phyloP scores from a whole-genome alignment of 176 grass and related monocot species.

The Musa acuminata region DNA sequence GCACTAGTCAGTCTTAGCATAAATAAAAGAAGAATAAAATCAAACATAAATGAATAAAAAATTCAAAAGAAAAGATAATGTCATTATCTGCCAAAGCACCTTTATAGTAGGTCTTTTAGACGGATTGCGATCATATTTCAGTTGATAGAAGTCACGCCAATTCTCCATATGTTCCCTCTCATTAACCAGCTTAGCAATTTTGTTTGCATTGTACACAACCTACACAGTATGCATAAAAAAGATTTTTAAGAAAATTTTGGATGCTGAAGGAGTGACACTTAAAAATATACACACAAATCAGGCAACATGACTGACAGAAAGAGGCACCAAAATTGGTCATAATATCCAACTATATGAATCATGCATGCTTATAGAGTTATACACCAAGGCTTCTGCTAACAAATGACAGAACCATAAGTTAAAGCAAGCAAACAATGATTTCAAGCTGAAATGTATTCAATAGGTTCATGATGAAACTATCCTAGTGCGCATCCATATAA shows the following conservation, averaged over 20 bases:
- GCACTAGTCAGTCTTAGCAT: not conserved
- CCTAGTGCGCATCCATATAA: not conserved
- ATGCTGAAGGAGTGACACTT: not conserved
- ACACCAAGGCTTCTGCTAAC: no score
- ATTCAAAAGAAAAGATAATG: not conserved
- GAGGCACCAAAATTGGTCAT: no score
- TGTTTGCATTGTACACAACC: constrained; percentile 91
- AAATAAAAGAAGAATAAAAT: not conserved
- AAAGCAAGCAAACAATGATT: not conserved
- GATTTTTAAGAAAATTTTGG: not conserved
- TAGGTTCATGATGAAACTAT: not conserved
- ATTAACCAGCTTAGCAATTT: constrained; percentile 72
- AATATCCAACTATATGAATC: no score
- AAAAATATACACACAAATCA: no score
- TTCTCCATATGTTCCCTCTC: constrained; percentile 82
- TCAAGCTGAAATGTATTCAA: not conserved
- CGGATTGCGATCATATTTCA: constrained; percentile 82
- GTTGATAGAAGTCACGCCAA: constrained; percentile 84
- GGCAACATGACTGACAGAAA: not conserved
- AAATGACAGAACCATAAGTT: no score
- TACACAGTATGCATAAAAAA: constrained; percentile 10
- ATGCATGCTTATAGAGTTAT: no score
- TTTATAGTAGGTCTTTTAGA: constrained; percentile 64
- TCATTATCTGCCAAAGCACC: constrained; percentile 34
- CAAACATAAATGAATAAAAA: not conserved